phyloP scores from a whole-genome alignment of 305 asterid genomes.

The Solanum hybrid region DNA sequence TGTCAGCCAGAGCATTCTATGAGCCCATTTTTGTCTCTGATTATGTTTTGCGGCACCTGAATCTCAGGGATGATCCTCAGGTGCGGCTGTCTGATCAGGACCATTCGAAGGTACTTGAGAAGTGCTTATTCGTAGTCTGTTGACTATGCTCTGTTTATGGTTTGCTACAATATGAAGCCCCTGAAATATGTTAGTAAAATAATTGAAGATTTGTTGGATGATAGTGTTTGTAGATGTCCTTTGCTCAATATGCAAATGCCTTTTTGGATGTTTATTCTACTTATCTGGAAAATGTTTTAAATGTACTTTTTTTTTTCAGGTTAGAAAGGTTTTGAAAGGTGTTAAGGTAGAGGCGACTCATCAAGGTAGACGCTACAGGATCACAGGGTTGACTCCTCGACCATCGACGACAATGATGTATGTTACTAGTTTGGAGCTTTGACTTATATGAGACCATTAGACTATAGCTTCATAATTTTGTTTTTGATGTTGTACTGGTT shows the following conservation, averaged over 20 bases:
- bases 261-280: not conserved
- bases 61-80: constrained; percentile 24
- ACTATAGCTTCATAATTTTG: not conserved
- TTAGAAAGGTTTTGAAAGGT: constrained; percentile 43
- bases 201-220: not conserved
- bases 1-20: constrained; percentile 70
- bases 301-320: constrained; percentile 20
- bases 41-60: constrained; percentile 22
- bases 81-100: constrained; percentile 53
- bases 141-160: not conserved
- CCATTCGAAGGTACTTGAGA: constrained; percentile 44
- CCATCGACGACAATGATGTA: constrained; percentile 33
- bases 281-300: not conserved
- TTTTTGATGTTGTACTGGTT: not conserved
- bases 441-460: not conserved
- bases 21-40: constrained; percentile 44
- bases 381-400: constrained; percentile 33
- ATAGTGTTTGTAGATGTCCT: not conserved
- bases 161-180: not conserved
- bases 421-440: not conserved
- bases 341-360: constrained; percentile 37
- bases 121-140: not conserved
- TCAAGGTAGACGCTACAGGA: constrained; percentile 33
- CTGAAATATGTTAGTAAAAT: not conserved
- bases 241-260: not conserved